Conservation (phyloP, 768 basidiomycete species). For the Astraeus odoratus region DNA sequence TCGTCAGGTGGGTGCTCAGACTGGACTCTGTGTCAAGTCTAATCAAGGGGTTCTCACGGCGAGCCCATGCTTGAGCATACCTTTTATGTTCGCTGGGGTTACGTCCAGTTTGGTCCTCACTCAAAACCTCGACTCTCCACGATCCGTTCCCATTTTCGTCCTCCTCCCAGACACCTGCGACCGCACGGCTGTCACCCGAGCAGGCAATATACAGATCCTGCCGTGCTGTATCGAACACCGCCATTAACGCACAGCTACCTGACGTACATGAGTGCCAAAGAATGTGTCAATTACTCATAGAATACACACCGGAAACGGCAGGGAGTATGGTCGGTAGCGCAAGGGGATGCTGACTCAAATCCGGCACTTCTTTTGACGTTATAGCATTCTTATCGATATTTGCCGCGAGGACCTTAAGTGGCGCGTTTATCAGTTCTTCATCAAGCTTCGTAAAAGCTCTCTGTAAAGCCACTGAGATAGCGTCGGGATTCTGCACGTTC, state of each 20-base stretch:
- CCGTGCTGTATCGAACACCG: slow-evolving; percentile 79
- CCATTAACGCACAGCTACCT: slow-evolving; percentile 90
- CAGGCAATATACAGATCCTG: slow-evolving; percentile 84
- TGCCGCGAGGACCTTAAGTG: slow-evolving; percentile 62
- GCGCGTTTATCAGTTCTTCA: slow-evolving; percentile 71
- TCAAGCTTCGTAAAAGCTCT: slow-evolving; percentile 81
- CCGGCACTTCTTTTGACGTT: slow-evolving; percentile 49
- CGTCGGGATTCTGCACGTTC: slow-evolving; percentile 37
- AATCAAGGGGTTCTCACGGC: slow-evolving; percentile 1
- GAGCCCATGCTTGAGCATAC: slow-evolving; percentile 34
- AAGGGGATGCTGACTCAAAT: slow-evolving; percentile 65
- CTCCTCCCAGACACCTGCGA: slow-evolving; percentile 87
- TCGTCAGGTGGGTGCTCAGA: slow-evolving; percentile 81
- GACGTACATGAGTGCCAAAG: slow-evolving; percentile 11
- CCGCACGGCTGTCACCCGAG: slow-evolving; percentile 91
- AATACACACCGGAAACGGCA: slow-evolving; percentile 62
- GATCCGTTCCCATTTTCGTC: slow-evolving; percentile 54
- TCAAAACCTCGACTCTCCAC: slow-evolving; percentile 93
- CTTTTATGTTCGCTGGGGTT: slow-evolving; percentile 79
- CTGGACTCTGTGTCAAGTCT: slow-evolving; percentile 46
- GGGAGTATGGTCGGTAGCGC: slow-evolving; percentile 70
- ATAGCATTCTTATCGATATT: slow-evolving; percentile 45
- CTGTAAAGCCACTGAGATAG: slow-evolving; percentile 63
- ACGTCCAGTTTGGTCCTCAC: slow-evolving; percentile 93
- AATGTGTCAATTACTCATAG: neutral